phyloP scores from a whole-genome alignment of 148 eudicot species.

The Rhododendron griersonianum region DNA sequence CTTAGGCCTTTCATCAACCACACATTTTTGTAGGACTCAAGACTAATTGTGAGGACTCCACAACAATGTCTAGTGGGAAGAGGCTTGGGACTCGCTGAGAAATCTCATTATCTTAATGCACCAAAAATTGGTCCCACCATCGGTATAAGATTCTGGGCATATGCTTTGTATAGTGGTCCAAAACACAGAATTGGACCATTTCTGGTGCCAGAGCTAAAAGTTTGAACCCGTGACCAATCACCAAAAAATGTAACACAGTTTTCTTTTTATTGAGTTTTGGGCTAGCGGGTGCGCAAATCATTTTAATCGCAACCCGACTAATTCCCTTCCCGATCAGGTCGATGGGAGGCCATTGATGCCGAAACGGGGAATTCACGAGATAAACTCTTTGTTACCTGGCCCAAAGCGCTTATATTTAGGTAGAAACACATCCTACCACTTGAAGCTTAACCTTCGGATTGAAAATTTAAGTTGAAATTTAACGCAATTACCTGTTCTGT shows the following conservation, averaged over 20 bases:
- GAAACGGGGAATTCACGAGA: background rate
- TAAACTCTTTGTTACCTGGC: background rate
- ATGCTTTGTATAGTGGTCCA: background rate
- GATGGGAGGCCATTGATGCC: background rate
- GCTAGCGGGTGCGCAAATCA: background rate
- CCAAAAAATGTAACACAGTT: background rate
- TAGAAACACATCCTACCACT: background rate
- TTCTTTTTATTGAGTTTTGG: background rate
- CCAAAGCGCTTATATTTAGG: background rate
- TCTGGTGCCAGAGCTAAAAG: background rate
- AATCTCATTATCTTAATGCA: background rate
- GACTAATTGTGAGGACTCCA: no score
- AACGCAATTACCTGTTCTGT: background rate
- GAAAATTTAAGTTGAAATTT: background rate
- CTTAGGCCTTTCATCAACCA: accelerated
- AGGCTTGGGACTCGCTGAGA: background rate
- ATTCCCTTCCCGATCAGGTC: background rate
- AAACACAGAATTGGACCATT: background rate
- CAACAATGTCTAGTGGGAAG: no score
- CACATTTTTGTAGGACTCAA: accelerated
- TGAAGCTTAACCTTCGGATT: background rate
- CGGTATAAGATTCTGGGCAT: background rate
- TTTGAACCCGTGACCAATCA: background rate
- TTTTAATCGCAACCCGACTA: background rate
- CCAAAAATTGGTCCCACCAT: background rate